Evolutionary conservation across 2,329 filamentous ascomycete species (phyloP), one percentile per base, ranked within the genome.

Genomic region (Davidsoniella neocaledoniae): DNA sequence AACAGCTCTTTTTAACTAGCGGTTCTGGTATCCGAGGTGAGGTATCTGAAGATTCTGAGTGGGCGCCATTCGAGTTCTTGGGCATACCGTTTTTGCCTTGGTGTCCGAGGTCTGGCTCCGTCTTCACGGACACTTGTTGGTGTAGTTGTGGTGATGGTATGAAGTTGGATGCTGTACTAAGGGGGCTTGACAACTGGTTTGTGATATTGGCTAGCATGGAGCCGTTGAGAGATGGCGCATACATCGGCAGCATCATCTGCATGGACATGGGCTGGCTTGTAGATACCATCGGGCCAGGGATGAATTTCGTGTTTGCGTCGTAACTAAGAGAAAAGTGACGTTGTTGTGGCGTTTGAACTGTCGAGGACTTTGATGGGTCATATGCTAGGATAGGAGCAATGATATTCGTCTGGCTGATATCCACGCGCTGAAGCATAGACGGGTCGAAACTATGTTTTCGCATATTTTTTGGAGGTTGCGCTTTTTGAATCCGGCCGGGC

Each of bases 391-490:
- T 37, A 7, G 44, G 26, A 2, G 66, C 60, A 43, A 72, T 50
- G 44, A 76, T 61, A 56, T 74, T 77, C 52, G 75, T 58, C 52
- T 68, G 69, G 55, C 61, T 68, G n/a, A 67, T 63, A 55, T 77
- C 70, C 63, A 77, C 74, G 52, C 73, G 67, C 44, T 70, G 66
- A 14, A 79, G 59, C 8, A 64, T 66, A 2, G 63, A 58, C 0
- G 68, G 61, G 53, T 75, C 73, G 55, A 73, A 68, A 0, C 73
- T 73, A 50, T 66, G 68, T 56, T 72, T 76, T 48, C 67, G 65
- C 38, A 55, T 57, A 12, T 58, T 56, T 4, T 58, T 57, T 21
- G 53, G 56, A 56, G 66, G 70, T 8, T 63, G 58, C 2, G 65
- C 53, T 53, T 75, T 75, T 55, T 67, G 67, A 2, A 74, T 61